phyloP scores from a whole-genome alignment of 306 rosid species.

The Ormosia emarginata region DNA sequence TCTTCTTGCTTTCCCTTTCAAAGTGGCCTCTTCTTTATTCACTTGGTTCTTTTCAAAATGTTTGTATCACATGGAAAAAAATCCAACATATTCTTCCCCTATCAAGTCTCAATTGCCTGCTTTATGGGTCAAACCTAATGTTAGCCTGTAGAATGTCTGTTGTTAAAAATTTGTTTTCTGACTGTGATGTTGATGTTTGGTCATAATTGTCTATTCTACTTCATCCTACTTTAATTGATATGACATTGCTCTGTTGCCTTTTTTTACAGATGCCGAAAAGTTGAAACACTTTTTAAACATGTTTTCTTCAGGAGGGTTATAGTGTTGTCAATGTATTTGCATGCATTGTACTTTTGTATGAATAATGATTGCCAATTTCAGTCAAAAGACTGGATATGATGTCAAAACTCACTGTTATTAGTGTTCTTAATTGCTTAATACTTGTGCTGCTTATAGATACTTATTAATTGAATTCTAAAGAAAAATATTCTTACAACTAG shows the following conservation, averaged over 20 bases:
- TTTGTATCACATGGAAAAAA: background rate
- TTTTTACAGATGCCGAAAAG: background rate
- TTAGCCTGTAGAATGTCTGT: background rate
- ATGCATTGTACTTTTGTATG: background rate
- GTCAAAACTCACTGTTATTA: background rate
- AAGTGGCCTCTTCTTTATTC: background rate
- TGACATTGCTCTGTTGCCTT: background rate
- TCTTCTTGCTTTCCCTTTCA: background rate
- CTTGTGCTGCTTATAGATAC: background rate
- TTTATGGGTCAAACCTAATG: background rate
- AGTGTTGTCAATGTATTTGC: background rate
- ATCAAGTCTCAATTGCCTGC: background rate
- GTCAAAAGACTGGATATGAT: background rate
- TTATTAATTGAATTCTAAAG: background rate
- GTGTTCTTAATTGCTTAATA: background rate
- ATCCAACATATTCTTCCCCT: background rate
- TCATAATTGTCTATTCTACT: background rate
- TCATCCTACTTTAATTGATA: background rate
- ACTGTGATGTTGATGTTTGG: background rate
- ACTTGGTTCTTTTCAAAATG: background rate
- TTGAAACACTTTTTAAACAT: background rate
- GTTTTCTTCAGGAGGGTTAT: background rate
- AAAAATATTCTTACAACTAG: background rate
- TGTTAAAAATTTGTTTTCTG: background rate
- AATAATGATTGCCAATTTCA: background rate